phyloP scores from a whole-genome alignment of 345 rosid genomes.

The Balakata baccata region DNA sequence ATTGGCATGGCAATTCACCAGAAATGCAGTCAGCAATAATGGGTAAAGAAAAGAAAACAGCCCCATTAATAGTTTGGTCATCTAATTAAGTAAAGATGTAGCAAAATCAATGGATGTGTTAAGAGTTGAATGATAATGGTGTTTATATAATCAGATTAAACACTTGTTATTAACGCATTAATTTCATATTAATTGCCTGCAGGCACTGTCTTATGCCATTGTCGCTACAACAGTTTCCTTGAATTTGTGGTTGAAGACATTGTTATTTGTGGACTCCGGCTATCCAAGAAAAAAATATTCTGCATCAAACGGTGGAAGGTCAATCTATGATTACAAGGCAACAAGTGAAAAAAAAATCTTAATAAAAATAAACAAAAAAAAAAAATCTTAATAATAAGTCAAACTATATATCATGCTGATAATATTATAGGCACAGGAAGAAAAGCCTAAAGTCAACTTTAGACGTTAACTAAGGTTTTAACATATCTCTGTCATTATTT shows the following conservation, averaged over 20 bases:
- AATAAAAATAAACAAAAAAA: no score
- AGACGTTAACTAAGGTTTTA: no score
- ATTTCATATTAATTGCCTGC: background rate
- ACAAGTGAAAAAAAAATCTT: no score
- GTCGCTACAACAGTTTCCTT: background rate
- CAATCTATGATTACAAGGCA: no score
- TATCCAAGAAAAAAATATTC: no score
- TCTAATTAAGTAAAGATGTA: background rate
- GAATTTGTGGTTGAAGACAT: background rate
- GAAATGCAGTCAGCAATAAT: conserved; percentile 22
- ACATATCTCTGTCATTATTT: no score
- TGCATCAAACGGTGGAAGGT: no score
- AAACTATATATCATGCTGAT: no score
- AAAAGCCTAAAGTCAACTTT: no score
- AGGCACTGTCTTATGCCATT: background rate
- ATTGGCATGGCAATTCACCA: conserved; percentile 24
- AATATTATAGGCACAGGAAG: no score
- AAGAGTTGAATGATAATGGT: background rate
- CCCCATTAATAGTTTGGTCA: conserved; percentile 7
- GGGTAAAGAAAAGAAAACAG: conserved; percentile 10
- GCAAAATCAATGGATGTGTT: background rate
- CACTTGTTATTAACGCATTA: conserved; percentile 12
- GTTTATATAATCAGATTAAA: conserved; percentile 18
- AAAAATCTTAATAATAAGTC: no score
- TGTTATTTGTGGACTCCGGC: no score